A percentile compares a stretch with the other conserved stretches of the same genome.
These are phyloP conservation scores for Chytridium lagenaria DNA, from an alignment of 371 early-diverging fungal species.

Conservation along the genomic window DNA sequence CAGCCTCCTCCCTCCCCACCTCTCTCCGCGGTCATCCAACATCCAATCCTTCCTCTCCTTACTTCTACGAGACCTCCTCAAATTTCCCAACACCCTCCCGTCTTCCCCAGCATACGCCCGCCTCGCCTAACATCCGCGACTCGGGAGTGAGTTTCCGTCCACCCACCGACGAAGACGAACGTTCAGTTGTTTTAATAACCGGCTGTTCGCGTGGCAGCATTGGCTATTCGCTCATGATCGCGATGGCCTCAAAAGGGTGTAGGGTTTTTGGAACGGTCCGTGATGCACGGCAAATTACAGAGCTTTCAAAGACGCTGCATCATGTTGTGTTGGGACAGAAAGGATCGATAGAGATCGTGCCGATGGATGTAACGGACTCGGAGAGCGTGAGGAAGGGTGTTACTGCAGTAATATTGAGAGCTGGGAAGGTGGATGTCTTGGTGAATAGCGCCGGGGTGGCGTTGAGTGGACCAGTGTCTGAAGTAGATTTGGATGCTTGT, in stretches of 20 bases:
- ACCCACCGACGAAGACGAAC: not conserved
- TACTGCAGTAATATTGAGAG: slow-evolving; percentile 10
- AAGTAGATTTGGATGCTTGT: slow-evolving; percentile 14
- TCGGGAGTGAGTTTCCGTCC: not conserved
- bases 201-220: slow-evolving; percentile 35
- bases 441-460: slow-evolving; percentile 41
- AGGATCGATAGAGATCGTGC: slow-evolving; percentile 28
- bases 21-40: not conserved
- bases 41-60: not conserved
- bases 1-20: not conserved
- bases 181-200: slow-evolving; percentile 32
- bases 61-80: slow-evolving; percentile 1
- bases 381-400: slow-evolving; percentile 27
- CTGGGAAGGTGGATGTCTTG: slow-evolving; percentile 33
- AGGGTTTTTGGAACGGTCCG: slow-evolving; percentile 32
- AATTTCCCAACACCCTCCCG: not conserved
- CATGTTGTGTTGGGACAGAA: not conserved
- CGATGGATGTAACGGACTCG: slow-evolving; percentile 32
- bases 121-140: not conserved
- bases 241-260: slow-evolving; percentile 30
- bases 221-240: slow-evolving; percentile 24
- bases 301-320: slow-evolving; percentile 7
- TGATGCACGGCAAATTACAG: slow-evolving; percentile 1
- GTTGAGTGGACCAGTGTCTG: slow-evolving; percentile 23
- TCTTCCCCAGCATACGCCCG: too few relatives aligned